Base-by-base conservation (phyloP, 257 asterid genomes). In the Knoxia roxburghii region DNA sequence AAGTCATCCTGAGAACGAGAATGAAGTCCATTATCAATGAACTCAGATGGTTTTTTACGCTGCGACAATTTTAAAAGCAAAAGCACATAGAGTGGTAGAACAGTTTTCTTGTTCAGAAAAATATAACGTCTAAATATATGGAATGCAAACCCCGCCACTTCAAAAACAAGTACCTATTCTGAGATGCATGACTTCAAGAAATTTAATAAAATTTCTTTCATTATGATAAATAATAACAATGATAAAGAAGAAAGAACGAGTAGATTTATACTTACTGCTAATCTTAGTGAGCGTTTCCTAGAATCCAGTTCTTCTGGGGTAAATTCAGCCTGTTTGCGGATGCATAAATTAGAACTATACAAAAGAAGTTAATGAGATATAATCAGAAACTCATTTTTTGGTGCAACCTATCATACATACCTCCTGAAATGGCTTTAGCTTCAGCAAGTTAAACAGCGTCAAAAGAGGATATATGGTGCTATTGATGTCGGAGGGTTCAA, bases 291-390 rank as follows among this genome's bases (percentile, higher is more conserved):
- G 73, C 95, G 91, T 60, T 90, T 90, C 33, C 86, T 79, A 52
- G 92, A 90, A 72, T 80, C 81, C 33, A 87, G 89, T 62, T 87
- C 92, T 37, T 90, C 91, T n/a, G 97, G 97, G 7, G 88, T 87
- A 77, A 90, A 87, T 67, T 87, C 92, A 9, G 97, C 96, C 96
- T 87, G 84, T 74, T n/a, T 35, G 62, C 26, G 61, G 30, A 67
- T 23, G 14, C 39, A 53, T 2, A 18, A 40, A 61, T 39, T 37
- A 37, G 41, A 37, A 37, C 4, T 4, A 9, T 4, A 37, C 4
- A 37, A 65, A 64, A 48, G 2, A 12, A 14, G 23, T 12, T 48
- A 5, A 60, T 37, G n/a, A 18, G 32, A 60, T 20, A 48, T 35
- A 45, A 27, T 13, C 13, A 46, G 7, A 41, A 58, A 29, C 7